phyloP scores from a whole-genome alignment of 106 monocot genomes.

The Agapanthus africanus region DNA sequence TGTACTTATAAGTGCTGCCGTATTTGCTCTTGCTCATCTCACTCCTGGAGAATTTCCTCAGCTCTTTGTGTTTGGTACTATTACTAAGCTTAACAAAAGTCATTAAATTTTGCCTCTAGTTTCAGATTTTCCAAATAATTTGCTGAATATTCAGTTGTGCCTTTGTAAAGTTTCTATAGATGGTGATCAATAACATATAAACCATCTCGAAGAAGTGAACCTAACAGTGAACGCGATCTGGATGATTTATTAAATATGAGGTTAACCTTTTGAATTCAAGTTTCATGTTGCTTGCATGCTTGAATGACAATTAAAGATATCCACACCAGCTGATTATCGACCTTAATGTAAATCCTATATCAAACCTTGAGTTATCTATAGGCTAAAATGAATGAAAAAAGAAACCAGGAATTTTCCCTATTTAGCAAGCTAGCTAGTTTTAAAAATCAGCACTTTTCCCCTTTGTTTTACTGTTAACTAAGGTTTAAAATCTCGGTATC shows the following conservation, averaged over 20 bases:
- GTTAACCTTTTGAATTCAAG: not conserved
- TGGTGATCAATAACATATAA: not conserved
- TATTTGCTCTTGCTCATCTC: constrained; percentile 86
- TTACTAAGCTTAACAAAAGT: not conserved
- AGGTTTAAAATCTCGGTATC: no score
- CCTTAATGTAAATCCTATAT: not conserved
- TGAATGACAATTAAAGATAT: not conserved
- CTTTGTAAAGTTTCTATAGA: not conserved
- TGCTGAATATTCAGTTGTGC: not conserved
- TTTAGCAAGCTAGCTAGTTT: no score
- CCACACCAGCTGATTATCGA: not conserved
- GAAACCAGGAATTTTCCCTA: no score
- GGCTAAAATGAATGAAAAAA: no score
- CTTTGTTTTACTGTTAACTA: no score
- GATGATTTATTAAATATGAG: no score
- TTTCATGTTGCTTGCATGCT: not conserved
- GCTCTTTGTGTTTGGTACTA: constrained; percentile 82
- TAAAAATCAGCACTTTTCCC: no score
- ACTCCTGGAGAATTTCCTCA: constrained; percentile 94
- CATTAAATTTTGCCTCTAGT: not conserved
- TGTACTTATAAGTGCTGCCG: constrained; percentile 65
- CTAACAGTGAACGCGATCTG: no score
- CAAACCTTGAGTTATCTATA: not conserved
- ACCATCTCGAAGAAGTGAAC: no score
- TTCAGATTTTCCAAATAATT: not conserved